Percentiles rank a stretch among this genome's conserved stretches.
Conservation (phyloP, 257 asterid genomes). For the Solanum paucissectum region DNA sequence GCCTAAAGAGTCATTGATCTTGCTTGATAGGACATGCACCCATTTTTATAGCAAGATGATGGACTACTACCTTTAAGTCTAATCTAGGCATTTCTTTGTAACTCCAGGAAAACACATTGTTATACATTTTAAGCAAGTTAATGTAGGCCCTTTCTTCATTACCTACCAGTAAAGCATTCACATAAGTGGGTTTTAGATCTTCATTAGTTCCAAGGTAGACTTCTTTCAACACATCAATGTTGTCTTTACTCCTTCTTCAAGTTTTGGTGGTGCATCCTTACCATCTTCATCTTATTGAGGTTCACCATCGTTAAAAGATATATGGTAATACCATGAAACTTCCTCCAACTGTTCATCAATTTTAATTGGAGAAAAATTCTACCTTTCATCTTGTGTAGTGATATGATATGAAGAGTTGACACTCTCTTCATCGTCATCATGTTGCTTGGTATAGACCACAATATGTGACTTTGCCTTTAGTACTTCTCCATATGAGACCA, state of each 20-base stretch:
- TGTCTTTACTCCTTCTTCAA: neutral
- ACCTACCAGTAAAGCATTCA: neutral
- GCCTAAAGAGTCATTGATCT: too few species aligned
- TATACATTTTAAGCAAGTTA: neutral
- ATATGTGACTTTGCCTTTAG: neutral
- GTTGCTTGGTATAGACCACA: too few species aligned
- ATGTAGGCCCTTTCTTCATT: neutral
- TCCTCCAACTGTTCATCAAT: neutral
- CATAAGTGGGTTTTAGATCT: neutral
- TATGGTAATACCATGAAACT: neutral
- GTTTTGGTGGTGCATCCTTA: neutral
- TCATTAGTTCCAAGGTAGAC: neutral
- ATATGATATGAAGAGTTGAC: neutral
- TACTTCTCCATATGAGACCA: neutral
- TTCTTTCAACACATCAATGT: neutral
- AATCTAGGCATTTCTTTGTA: too few species aligned
- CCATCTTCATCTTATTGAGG: neutral
- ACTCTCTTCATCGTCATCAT: neutral
- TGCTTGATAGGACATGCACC: neutral
- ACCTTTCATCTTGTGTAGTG: neutral
- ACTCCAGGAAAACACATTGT: neutral
- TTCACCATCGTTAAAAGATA: neutral
- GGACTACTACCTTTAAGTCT: neutral
- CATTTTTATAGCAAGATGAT: too few species aligned
- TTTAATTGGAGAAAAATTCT: neutral